Base-by-base conservation (phyloP, 345 rosid genomes). In the Lepidium africanum region DNA sequence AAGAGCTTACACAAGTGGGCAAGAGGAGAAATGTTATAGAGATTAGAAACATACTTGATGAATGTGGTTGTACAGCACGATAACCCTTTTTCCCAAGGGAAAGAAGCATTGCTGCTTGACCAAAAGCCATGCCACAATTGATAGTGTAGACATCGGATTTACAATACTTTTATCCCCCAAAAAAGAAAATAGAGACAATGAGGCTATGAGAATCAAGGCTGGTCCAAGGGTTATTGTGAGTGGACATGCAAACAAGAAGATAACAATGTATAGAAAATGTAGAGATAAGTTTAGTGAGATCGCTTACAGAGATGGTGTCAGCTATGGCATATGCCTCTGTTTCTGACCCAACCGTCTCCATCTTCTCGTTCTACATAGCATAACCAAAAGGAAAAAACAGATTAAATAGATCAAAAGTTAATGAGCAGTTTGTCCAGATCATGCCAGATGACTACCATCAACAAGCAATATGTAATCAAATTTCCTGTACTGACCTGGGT, bases 61-160 rank as follows among this genome's bases (percentile, higher is more conserved):
- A 77, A 79, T 89, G 80, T 67, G 92, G 92, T 78, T 81, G 90
- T 19, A 87, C 59, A 12, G 82, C 89, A 50, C 96, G 97, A 57
- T 67, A 74, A 67, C 97, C 98, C 73, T 82, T 90, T 42, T 84
- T 74, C 77, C 97, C 99, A 36, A 82, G 81, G 23, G 97, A 79
- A 17, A 93, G 81, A 81, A 90, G 89, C 97, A 90, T 88, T 60
- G 94, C 97, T 58, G 96, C 96, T 82, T 88, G 96, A 79, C 98
- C 97, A 79, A 63, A 85, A 50, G 97, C 99, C 94, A 83, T 82
- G 69, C 94, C 92, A 60, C 85, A 80, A 48, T 90, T 93, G 77
- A 93, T 81, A 9, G 96, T 88, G 74, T 86, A 83, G 37, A 90
- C 83, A 15, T 81, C 80, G 66, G 94, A 70, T 75, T 80, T 83